A percentile compares a stretch with the other conserved stretches of the same genome.
phyloP scores from a whole-genome alignment of 371 early-diverging fungal species.

The Rhizopus sp. region DNA sequence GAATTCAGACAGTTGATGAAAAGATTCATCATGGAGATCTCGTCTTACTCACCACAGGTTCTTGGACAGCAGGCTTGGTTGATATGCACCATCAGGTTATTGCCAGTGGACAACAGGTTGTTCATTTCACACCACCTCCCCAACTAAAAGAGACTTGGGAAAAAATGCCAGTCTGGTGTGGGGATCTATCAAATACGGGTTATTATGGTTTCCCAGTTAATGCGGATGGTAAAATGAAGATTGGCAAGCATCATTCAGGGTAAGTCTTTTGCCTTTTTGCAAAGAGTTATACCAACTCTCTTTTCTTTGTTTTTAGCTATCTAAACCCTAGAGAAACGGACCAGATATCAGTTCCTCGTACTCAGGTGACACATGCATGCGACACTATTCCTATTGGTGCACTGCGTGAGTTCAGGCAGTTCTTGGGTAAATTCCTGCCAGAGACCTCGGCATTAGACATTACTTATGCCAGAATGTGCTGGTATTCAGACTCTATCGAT shows the following conservation, averaged over 20 bases:
- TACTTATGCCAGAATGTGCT: constrained; percentile 36
- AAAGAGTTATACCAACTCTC: not conserved
- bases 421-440: constrained; percentile 39
- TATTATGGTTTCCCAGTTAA: constrained; percentile 52
- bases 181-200: constrained; percentile 46
- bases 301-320: constrained; percentile 9
- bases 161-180: constrained; percentile 58
- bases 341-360: constrained; percentile 45
- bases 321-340: constrained; percentile 33
- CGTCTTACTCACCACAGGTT: constrained; percentile 56
- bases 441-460: constrained; percentile 33
- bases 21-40: constrained; percentile 36
- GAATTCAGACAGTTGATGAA: constrained; percentile 50
- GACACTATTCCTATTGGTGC: constrained; percentile 47
- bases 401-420: constrained; percentile 31
- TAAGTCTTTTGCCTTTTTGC: constrained; percentile 10
- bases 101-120: constrained; percentile 57
- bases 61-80: constrained; percentile 56
- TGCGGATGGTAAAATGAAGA: constrained; percentile 38
- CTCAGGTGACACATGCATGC: constrained; percentile 33
- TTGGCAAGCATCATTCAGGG: constrained; percentile 49
- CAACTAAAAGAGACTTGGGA: constrained; percentile 13
- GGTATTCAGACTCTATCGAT: constrained; percentile 51
- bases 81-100: constrained; percentile 39
- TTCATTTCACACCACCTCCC: constrained; percentile 43